These are phyloP conservation scores for Fagopyrum esculentum DNA, from an alignment of 148 eudicot genomes.

Conservation along the genomic window DNA sequence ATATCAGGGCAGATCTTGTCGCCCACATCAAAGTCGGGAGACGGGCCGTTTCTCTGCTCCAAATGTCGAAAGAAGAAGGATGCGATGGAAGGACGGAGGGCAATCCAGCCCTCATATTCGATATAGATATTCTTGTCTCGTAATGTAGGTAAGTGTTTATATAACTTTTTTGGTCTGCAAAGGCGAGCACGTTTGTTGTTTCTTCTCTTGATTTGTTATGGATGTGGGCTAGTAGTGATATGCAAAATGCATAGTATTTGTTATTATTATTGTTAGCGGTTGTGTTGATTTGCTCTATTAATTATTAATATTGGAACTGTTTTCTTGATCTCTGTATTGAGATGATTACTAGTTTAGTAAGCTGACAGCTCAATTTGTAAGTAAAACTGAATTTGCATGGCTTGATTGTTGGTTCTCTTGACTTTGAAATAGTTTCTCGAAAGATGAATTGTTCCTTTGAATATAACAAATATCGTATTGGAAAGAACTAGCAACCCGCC, in stretches of 20 bases:
- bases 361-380: slow-evolving; percentile 8
- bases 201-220: background rate
- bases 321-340: background rate
- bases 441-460: too few relatives aligned
- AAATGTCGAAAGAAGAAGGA: slow-evolving; percentile 88
- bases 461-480: too few relatives aligned
- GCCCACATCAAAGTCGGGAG: slow-evolving; percentile 82
- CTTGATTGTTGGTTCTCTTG: background rate
- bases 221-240: slow-evolving; percentile 9
- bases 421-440: background rate
- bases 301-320: background rate
- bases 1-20: slow-evolving; percentile 80
- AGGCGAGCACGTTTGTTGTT: background rate
- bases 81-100: slow-evolving; percentile 96
- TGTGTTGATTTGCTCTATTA: background rate
- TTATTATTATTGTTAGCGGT: background rate
- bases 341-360: background rate
- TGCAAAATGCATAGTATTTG: background rate
- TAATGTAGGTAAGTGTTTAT: background rate
- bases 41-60: slow-evolving; percentile 85
- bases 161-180: slow-evolving; percentile 3
- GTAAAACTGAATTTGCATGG: background rate
- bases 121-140: background rate
- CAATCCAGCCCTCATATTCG: slow-evolving; percentile 20
- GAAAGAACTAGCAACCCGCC: too few relatives aligned